Evolutionary conservation across 2,329 filamentous ascomycete species (phyloP).

Genomic region (Xylaria digitata): DNA sequence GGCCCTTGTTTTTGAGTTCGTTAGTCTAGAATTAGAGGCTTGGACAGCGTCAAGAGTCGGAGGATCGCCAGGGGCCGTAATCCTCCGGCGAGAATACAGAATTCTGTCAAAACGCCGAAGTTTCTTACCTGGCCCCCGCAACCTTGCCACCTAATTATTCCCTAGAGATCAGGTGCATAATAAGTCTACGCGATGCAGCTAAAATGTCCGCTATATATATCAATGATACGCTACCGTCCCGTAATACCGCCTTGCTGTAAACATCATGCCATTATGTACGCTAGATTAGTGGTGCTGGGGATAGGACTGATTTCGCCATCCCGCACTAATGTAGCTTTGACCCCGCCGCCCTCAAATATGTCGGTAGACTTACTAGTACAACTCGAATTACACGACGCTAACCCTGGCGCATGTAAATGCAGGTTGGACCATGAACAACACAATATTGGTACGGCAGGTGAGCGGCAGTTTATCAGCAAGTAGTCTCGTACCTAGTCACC

Average conservation of each 20-base stretch:
- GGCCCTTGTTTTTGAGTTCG: not conserved
- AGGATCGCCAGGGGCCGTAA: not conserved
- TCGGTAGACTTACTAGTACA: not conserved
- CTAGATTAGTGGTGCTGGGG: not conserved
- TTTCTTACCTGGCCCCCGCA: not conserved
- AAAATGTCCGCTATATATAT: not conserved
- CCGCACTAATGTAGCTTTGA: not conserved
- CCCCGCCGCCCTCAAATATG: not conserved
- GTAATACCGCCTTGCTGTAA: not conserved
- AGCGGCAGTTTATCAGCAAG: not conserved
- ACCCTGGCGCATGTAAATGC: not conserved
- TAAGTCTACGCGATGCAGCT: not conserved
- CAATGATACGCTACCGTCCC: not conserved
- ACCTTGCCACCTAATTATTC: not conserved
- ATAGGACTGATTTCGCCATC: not conserved
- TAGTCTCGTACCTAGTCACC: not conserved
- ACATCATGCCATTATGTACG: not conserved
- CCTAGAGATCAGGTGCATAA: no score
- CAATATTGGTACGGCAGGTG: not conserved
- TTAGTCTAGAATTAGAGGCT: not conserved
- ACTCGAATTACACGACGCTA: not conserved
- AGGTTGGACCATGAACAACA: not conserved
- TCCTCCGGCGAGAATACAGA: not conserved
- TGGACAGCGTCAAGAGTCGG: not conserved
- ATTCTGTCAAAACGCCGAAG: no score